Percentiles rank a stretch among this genome's conserved stretches.
phyloP scores from a whole-genome alignment of 345 rosid species.

The Garcia nutans region DNA sequence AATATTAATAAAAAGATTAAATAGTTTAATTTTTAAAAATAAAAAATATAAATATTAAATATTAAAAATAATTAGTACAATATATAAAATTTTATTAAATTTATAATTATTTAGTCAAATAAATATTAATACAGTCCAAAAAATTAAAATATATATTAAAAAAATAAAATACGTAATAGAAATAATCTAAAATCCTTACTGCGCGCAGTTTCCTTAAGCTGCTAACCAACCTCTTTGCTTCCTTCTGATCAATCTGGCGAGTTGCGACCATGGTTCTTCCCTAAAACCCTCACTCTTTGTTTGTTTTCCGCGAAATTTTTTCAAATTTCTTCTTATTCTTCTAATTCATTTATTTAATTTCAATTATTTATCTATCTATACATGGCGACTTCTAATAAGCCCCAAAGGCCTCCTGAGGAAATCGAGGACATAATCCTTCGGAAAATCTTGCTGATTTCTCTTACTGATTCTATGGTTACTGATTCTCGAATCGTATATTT shows the following conservation, averaged over 20 bases:
- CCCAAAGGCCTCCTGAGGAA: constrained; percentile 67
- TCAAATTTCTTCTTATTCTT: no score
- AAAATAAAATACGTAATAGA: no score
- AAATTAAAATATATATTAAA: no score
- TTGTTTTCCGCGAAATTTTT: constrained; percentile 9
- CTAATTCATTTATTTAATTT: no score
- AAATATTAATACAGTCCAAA: no score
- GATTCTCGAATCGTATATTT: constrained; percentile 63
- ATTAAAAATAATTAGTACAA: no score
- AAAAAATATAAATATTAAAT: no score
- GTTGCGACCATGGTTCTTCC: background rate
- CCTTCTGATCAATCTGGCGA: background rate
- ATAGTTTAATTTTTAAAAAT: no score
- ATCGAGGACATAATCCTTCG: constrained; percentile 89
- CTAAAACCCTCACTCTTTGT: constrained; percentile 3
- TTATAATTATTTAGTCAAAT: no score
- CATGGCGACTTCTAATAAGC: constrained; percentile 62
- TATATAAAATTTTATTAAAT: no score
- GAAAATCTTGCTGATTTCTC: constrained; percentile 67
- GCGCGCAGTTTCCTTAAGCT: background rate
- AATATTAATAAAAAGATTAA: no score
- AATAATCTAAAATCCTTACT: background rate
- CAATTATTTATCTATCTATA: background rate
- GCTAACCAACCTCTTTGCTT: background rate
- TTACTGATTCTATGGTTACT: constrained; percentile 35